Base-by-base conservation (phyloP, 345 rosid genomes). In the Bruguiera gymnorhiza region DNA sequence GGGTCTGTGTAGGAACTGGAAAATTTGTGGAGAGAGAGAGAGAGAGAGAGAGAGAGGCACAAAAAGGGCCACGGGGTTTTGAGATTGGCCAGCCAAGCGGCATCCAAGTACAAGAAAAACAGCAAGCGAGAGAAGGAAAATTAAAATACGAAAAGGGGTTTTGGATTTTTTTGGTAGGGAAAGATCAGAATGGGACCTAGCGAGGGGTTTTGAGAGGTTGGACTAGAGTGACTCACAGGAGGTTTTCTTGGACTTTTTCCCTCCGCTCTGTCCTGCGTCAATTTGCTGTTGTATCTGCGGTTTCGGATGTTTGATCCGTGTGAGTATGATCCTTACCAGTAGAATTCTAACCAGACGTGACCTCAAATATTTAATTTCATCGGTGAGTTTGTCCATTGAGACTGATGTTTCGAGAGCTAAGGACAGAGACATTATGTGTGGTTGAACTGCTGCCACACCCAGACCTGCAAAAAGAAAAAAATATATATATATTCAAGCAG, bases 161-260 rank as follows among this genome's bases (percentile, higher is more conserved):
- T 65, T 71, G 83, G 80, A 59, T 66, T 43, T n/a, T 16, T 56
- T 3, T 71, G 69, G 83, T 19, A 20, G 63, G 60, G 60, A 63
- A 70, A 70, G 57, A 80, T 71, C 75, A 69, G 78, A 57, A 30
- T 37, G 80, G 82, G 83, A 51, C 82, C 85, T 26, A 30, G 32
- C 55, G 48, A 52, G 31, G 18, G 18, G 32, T 61, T 46, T 23
- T 23, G 75, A 30, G 16, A 53, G 37, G 53, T 30, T 27, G n/a
- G 70, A 56, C 29, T 1, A 74, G 66, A 63, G 80, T 75, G 78
- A 78, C 50, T 76, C 61, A 70, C 86, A 75, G 84, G 78, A 39
- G 48, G 48, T 0, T 39, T 43, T 11, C 18, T 43, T 13, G 50
- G 50, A 11, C 50, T 3, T 43, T 43, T 43, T 43, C 48, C 50